Conservation (phyloP, 2,329 filamentous ascomycete genomes). For the Colletotrichum sp. region DNA sequence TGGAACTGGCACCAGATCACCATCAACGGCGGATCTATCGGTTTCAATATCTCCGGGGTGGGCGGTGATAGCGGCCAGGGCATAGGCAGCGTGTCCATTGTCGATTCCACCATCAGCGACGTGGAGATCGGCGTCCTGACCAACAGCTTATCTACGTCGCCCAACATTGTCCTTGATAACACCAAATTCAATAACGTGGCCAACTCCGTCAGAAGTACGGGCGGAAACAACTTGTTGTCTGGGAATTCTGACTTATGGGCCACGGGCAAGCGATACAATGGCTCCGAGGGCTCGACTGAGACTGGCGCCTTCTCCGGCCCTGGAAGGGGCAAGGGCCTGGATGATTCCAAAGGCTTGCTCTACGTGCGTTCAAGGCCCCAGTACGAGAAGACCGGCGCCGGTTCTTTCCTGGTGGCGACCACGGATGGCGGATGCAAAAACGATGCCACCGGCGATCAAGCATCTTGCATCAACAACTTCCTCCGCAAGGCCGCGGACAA, state of each 20-base stretch:
- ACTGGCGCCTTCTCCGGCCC: neutral
- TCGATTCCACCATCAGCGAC: slow-evolving; percentile 11
- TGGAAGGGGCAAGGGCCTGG: slow-evolving; percentile 2
- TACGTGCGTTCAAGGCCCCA: slow-evolving; percentile 35
- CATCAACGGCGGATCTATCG: slow-evolving; percentile 26
- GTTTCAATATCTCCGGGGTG: slow-evolving; percentile 31
- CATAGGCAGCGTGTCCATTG: slow-evolving; percentile 5
- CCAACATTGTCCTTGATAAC: neutral
- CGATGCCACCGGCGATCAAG: slow-evolving; percentile 37
- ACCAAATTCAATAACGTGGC: neutral
- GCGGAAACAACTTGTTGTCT: neutral
- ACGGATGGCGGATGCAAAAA: slow-evolving; percentile 28
- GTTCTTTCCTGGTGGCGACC: neutral
- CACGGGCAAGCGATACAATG: slow-evolving; percentile 7
- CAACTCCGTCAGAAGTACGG: neutral
- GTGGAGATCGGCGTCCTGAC: neutral
- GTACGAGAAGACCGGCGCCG: slow-evolving; percentile 30
- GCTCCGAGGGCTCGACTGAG: neutral
- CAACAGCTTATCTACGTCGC: neutral
- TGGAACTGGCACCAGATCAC: slow-evolving; percentile 61
- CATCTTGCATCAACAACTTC: slow-evolving; percentile 26
- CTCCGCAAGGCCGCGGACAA: neutral
- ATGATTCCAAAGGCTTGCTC: slow-evolving; percentile 24
- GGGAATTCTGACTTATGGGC: slow-evolving; percentile 9
- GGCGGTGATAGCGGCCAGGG: slow-evolving; percentile 34